Conservation (phyloP, 192 early-diverging fungal species). For the Coemansia sp. region DNA sequence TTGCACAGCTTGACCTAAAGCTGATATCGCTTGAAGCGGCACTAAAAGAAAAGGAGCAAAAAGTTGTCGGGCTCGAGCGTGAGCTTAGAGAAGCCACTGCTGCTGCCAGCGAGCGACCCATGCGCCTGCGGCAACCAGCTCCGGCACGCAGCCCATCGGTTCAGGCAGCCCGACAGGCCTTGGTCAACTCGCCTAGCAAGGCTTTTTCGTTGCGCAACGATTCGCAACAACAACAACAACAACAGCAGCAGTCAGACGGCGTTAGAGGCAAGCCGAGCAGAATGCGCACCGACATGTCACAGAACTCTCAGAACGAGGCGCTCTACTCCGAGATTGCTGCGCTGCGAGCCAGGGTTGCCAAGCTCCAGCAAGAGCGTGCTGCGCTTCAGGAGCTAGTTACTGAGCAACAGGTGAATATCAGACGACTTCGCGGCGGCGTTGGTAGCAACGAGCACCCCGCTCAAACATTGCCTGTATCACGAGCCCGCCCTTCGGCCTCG, state of each 20-base stretch:
- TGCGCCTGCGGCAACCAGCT: slow-evolving; percentile 49
- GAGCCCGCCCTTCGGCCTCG: neutral
- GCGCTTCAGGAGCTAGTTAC: slow-evolving; percentile 53
- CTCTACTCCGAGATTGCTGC: slow-evolving; percentile 40
- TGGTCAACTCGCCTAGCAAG: neutral
- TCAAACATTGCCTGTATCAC: neutral
- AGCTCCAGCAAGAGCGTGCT: slow-evolving; percentile 37
- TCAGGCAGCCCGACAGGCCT: neutral
- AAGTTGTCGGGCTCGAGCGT: slow-evolving; percentile 16
- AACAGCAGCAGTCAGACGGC: neutral
- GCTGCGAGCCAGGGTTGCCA: slow-evolving; percentile 33
- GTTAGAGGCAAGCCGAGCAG: slow-evolving; percentile 8
- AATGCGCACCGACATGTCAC: neutral
- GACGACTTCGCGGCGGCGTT: slow-evolving; percentile 29
- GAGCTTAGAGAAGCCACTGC: slow-evolving; percentile 30
- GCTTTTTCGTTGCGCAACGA: neutral
- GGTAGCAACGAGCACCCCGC: neutral
- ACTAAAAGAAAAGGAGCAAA: slow-evolving; percentile 26
- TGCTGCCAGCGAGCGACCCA: slow-evolving; percentile 42
- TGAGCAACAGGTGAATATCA: slow-evolving; percentile 50
- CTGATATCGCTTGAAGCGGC: slow-evolving; percentile 30
- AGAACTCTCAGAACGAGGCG: slow-evolving; percentile 19
- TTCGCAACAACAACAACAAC: neutral
- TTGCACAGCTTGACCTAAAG: slow-evolving; percentile 48
- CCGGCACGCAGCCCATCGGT: slow-evolving; percentile 12